Conservation (phyloP, 2,329 filamentous ascomycete species). For the Pyrenophora teres region DNA sequence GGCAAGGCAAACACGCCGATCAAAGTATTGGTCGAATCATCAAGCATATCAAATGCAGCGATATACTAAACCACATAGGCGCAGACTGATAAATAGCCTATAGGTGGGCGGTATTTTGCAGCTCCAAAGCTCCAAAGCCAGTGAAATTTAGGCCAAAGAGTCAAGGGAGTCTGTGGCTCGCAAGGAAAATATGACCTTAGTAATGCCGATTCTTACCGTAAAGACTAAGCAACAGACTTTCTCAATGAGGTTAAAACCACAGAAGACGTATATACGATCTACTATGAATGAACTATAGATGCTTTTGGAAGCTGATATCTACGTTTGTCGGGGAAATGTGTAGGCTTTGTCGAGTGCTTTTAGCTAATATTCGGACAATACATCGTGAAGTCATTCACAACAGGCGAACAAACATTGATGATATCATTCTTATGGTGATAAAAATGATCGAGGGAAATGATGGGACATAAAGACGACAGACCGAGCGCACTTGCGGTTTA, state of each 20-base stretch:
- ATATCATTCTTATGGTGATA: constrained; percentile 1
- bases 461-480: not conserved
- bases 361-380: constrained; percentile 3
- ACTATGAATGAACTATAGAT: too few species aligned
- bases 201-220: constrained; percentile 41
- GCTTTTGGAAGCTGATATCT: too few species aligned
- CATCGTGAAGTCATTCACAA: constrained; percentile 4
- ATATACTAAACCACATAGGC: too few species aligned
- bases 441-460: constrained; percentile 10
- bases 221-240: constrained; percentile 50
- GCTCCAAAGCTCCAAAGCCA: constrained; percentile 42
- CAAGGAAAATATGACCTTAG: constrained; percentile 35
- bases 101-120: constrained; percentile 45
- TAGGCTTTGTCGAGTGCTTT: too few species aligned
- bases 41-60: too few species aligned
- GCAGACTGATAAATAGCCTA: too few species aligned
- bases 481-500: too few species aligned
- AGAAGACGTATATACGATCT: too few species aligned
- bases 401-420: not conserved
- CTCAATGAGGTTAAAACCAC: constrained; percentile 37
- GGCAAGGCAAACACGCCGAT: too few species aligned
- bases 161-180: constrained; percentile 28
- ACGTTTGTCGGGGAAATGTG: too few species aligned
- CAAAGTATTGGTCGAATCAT: too few species aligned
- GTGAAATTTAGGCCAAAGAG: constrained; percentile 18